phyloP scores from a whole-genome alignment of 768 basidiomycete species.

The Panaeolus cyanescens region DNA sequence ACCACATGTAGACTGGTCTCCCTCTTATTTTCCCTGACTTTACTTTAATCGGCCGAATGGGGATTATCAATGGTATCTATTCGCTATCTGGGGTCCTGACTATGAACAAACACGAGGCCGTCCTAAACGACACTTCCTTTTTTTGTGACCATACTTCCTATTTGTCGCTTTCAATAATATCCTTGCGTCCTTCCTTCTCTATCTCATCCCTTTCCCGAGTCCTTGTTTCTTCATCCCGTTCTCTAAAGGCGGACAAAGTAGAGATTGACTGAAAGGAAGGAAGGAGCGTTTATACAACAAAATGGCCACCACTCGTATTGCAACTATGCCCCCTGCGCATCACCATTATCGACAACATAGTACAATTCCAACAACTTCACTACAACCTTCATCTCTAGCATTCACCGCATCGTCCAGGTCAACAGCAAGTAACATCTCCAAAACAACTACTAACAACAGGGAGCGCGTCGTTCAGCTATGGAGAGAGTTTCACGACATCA shows the following conservation, averaged over 20 bases:
- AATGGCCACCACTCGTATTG: slow-evolving; percentile 1
- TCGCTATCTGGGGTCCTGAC: not conserved
- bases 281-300: not conserved
- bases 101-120: not conserved
- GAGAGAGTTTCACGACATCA: not conserved
- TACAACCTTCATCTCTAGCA: not conserved
- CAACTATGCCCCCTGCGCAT: not conserved
- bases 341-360: not conserved
- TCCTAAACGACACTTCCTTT: not conserved
- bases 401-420: not conserved
- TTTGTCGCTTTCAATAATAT: slow-evolving; percentile 2
- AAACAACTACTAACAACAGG: not conserved
- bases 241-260: not conserved
- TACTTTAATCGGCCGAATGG: not conserved
- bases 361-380: not conserved
- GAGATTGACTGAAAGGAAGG: not conserved
- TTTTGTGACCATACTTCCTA: not conserved
- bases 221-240: not conserved
- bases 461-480: slow-evolving; percentile 1
- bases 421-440: not conserved
- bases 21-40: not conserved
- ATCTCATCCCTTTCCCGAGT: not conserved
- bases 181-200: not conserved
- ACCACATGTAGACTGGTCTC: not conserved
- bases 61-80: not conserved